phyloP scores from a whole-genome alignment of 2,329 filamentous ascomycete species.

The Metarhizium guizhouense region DNA sequence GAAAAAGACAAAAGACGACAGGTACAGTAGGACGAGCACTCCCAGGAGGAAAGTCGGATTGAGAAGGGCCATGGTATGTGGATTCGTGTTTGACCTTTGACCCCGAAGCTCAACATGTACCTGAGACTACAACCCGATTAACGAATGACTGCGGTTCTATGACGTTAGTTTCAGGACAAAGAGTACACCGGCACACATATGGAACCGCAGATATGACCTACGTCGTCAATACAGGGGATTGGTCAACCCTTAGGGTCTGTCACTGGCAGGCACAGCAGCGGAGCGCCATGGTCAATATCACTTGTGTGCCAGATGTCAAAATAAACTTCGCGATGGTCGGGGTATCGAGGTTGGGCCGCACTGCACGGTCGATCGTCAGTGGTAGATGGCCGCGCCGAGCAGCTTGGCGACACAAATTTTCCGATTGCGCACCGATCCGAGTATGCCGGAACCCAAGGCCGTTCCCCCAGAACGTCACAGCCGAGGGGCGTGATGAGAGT shows the following conservation, averaged over 20 bases:
- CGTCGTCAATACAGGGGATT: not conserved
- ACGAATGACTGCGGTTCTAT: not conserved
- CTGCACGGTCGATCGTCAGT: not conserved
- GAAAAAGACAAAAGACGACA: conserved; percentile 87
- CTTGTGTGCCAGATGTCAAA: not conserved
- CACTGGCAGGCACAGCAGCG: conserved; percentile 3
- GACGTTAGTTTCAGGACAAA: not conserved
- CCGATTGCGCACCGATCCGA: not conserved
- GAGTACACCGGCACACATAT: not conserved
- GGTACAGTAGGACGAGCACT: conserved; percentile 75
- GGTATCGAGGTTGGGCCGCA: not conserved
- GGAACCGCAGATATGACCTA: not conserved
- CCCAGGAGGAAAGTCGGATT: conserved; percentile 80
- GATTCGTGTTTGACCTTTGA: not conserved
- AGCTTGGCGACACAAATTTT: not conserved
- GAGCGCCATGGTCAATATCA: conserved; percentile 2
- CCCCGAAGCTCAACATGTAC: not conserved
- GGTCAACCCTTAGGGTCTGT: not conserved
- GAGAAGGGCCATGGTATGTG: conserved; percentile 48
- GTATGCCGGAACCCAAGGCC: not conserved
- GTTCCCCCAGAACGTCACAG: not conserved
- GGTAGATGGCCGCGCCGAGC: not conserved
- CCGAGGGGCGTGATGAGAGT: not conserved
- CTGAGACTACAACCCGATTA: not conserved
- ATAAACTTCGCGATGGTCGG: not conserved